These are phyloP conservation scores for Microsporum audouinii DNA, from an alignment of 2,329 filamentous ascomycete genomes.

Conservation along the genomic window DNA sequence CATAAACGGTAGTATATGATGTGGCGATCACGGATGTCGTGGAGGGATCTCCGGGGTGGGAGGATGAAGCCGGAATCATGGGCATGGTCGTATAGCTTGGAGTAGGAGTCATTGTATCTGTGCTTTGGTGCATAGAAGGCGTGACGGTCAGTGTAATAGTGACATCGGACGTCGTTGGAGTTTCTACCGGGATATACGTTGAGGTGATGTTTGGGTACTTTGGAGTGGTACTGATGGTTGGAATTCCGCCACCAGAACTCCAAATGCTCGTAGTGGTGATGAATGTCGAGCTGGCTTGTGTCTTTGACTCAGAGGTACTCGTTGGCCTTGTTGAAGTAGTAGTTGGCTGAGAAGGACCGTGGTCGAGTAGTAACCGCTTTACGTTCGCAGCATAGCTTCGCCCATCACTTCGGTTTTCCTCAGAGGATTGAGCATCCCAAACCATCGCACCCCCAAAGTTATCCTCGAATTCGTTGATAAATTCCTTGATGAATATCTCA, in stretches of 20 bases:
- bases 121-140: neutral
- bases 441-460: constrained; percentile 50
- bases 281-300: neutral
- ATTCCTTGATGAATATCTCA: constrained; percentile 34
- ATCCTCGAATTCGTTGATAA: constrained; percentile 29
- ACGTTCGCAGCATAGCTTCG: constrained; percentile 15
- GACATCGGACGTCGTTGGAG: neutral
- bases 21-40: constrained; percentile 31
- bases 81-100: constrained; percentile 11
- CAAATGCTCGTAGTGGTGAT: neutral
- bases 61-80: constrained; percentile 5
- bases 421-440: constrained; percentile 15
- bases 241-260: neutral
- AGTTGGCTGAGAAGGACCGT: constrained; percentile 16
- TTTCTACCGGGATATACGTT: neutral
- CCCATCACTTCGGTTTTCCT: constrained; percentile 13
- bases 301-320: neutral
- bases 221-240: neutral
- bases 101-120: constrained; percentile 5
- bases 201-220: neutral
- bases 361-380: constrained; percentile 11
- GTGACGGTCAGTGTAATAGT: neutral
- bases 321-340: neutral
- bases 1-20: constrained; percentile 33
- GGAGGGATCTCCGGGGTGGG: constrained; percentile 11